phyloP scores from a whole-genome alignment of 495 filamentous ascomycete genomes.

The Hyaloscypha variabilis region DNA sequence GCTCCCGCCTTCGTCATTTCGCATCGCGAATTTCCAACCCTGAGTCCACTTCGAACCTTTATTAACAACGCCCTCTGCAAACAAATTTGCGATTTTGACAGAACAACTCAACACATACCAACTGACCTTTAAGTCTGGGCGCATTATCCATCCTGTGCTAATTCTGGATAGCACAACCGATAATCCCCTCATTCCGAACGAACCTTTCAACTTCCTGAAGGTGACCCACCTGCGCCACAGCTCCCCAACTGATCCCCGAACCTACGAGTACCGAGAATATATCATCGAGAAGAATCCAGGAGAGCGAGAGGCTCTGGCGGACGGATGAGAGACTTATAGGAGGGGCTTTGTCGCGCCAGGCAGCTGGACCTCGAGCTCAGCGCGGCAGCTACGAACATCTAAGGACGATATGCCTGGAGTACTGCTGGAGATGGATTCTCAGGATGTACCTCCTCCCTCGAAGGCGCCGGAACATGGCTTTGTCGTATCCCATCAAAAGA shows the following conservation, averaged over 20 bases:
- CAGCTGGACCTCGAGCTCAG: conserved; percentile 11
- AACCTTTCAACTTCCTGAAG: background rate
- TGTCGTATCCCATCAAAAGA: conserved; percentile 75
- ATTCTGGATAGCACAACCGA: background rate
- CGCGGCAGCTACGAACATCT: background rate
- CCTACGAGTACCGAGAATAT: background rate
- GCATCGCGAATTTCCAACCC: background rate
- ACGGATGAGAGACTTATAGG: conserved; percentile 25
- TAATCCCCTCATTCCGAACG: background rate
- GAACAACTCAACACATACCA: background rate
- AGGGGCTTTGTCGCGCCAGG: conserved; percentile 21
- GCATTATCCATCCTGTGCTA: background rate
- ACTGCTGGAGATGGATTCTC: conserved; percentile 38
- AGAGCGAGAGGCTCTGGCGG: conserved; percentile 98
- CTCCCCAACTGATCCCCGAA: background rate
- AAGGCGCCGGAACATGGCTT: conserved; percentile 48
- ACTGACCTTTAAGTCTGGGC: background rate
- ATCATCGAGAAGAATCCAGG: conserved; percentile 45
- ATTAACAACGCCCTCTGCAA: background rate
- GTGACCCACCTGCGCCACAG: background rate
- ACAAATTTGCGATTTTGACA: too few species aligned
- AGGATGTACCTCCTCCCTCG: conserved; percentile 30
- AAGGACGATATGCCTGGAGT: conserved; percentile 31
- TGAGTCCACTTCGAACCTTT: background rate
- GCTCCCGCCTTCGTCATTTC: background rate